A percentile compares a stretch with the other conserved stretches of the same genome.
Conservation (phyloP, 345 rosid genomes). For the Geranium brycei region DNA sequence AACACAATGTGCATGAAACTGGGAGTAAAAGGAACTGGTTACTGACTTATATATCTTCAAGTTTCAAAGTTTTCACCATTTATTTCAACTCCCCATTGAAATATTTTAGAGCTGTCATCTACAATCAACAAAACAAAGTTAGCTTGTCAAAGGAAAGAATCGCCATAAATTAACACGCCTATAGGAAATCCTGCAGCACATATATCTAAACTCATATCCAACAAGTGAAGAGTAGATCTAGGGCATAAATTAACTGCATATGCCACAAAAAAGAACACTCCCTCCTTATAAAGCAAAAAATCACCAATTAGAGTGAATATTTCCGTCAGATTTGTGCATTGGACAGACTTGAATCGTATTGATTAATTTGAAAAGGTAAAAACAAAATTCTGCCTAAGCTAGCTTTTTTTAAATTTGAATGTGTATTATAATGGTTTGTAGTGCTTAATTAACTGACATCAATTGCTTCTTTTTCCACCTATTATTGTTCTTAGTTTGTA, state of each 20-base stretch:
- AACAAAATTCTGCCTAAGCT: no score
- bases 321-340: no score
- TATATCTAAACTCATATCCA: neutral
- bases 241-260: neutral
- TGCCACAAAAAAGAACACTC: neutral
- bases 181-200: conserved; percentile 1
- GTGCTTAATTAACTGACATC: no score
- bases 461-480: no score
- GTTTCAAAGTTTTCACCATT: conserved; percentile 85
- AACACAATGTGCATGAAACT: neutral
- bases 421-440: no score
- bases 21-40: conserved; percentile 8
- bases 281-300: no score
- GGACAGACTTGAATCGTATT: no score
- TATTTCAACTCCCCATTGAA: conserved; percentile 85
- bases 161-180: neutral
- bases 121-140: conserved; percentile 16
- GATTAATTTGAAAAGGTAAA: no score
- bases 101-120: conserved; percentile 76
- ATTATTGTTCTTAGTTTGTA: no score
- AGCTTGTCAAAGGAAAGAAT: neutral
- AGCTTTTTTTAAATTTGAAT: no score
- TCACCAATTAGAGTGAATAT: no score
- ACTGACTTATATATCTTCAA: conserved; percentile 69
- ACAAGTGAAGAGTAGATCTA: neutral